Percentiles rank a stretch among this genome's conserved stretches.
Conservation (phyloP, 768 basidiomycete species). For the Rhizopogon salebrosus region DNA sequence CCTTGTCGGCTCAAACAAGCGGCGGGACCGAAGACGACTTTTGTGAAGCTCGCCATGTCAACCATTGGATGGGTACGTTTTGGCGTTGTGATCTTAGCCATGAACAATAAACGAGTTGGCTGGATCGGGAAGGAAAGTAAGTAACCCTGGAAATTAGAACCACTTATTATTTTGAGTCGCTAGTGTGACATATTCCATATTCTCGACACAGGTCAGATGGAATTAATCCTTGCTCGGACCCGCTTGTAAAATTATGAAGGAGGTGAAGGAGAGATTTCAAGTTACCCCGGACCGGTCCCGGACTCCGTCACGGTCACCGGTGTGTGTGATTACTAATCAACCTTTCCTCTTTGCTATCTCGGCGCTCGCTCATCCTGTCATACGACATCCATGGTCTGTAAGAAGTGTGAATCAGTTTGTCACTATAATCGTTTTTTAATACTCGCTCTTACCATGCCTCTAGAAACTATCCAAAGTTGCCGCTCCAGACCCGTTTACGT, state of each 20-base stretch:
- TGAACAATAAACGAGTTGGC: conserved; percentile 25
- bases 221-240: too few species aligned
- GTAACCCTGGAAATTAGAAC: neutral
- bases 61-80: conserved; percentile 20
- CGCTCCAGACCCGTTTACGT: conserved; percentile 81
- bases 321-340: neutral
- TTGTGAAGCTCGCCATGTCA: conserved; percentile 31
- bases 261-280: too few species aligned
- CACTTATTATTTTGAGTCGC: conserved; percentile 3
- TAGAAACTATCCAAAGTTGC: conserved; percentile 91
- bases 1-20: conserved; percentile 20
- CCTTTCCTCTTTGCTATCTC: neutral
- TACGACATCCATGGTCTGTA: conserved; percentile 65
- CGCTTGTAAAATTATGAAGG: too few species aligned
- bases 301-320: too few species aligned
- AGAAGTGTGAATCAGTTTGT: conserved; percentile 74
- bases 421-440: conserved; percentile 8
- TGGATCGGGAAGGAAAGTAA: conserved; percentile 14
- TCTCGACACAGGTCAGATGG: too few species aligned
- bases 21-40: conserved; percentile 24
- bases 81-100: conserved; percentile 3
- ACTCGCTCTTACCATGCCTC: neutral
- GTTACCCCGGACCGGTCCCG: too few species aligned
- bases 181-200: neutral
- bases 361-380: neutral